Conservation (phyloP, 495 filamentous ascomycete genomes). For the Annulohypoxylon moriforme region DNA sequence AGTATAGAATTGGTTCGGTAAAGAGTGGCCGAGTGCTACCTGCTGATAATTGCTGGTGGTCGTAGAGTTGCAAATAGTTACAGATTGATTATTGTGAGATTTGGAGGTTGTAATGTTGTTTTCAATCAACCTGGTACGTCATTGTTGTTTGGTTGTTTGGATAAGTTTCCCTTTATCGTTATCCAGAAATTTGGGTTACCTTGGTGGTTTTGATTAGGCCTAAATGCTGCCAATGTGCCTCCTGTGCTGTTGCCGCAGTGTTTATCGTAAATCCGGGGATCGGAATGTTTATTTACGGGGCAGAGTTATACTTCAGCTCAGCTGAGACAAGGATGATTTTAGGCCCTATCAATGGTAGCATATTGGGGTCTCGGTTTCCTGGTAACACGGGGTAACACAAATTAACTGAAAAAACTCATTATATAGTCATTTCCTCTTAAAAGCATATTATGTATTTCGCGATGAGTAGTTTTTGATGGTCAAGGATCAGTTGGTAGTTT, state of each 20-base stretch:
- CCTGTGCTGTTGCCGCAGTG: constrained; percentile 33
- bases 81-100: neutral
- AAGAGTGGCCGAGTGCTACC: constrained; percentile 1
- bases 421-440: neutral
- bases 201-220: constrained; percentile 17
- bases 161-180: constrained; percentile 17
- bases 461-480: no score
- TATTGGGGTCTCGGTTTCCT: neutral
- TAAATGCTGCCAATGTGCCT: constrained; percentile 37
- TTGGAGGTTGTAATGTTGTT: neutral
- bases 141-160: constrained; percentile 5
- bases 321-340: neutral
- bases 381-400: neutral
- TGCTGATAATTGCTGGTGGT: neutral
- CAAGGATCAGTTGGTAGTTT: no score
- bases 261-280: constrained; percentile 46
- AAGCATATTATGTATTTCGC: neutral
- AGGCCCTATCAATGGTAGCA: neutral
- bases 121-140: constrained; percentile 27
- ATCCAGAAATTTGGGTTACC: constrained; percentile 27
- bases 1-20: constrained; percentile 7
- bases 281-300: constrained; percentile 49
- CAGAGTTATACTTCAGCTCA: constrained; percentile 28
- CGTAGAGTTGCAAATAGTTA: neutral
- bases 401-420: neutral